Evolutionary conservation across 148 eudicot genomes (phyloP).

Genomic region (Nyssa sinensis): DNA sequence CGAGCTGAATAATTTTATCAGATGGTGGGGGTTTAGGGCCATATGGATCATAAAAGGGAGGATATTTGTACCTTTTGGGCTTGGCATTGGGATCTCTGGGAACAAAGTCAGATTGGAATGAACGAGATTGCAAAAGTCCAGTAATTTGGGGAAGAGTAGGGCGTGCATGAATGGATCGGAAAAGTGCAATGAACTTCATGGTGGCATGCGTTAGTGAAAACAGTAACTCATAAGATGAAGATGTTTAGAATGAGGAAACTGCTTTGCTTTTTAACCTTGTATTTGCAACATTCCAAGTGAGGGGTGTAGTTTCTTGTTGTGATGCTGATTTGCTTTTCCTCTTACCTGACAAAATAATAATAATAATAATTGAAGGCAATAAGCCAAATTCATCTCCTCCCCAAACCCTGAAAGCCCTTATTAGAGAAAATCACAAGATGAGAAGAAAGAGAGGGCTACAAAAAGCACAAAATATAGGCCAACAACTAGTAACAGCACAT

Average conservation of each 20-base stretch:
- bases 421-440: too few relatives aligned
- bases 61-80: slow-evolving; percentile 65
- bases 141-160: slow-evolving; percentile 25
- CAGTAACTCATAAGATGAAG: background rate
- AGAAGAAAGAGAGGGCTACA: too few relatives aligned
- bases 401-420: too few relatives aligned
- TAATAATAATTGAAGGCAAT: too few relatives aligned
- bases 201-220: background rate
- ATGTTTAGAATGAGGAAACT: background rate
- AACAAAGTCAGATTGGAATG: slow-evolving; percentile 55
- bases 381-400: too few relatives aligned
- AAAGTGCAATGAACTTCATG: slow-evolving; percentile 45
- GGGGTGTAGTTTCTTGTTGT: background rate
- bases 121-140: slow-evolving; percentile 45
- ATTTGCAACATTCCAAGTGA: background rate
- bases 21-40: slow-evolving; percentile 92
- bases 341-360: background rate
- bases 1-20: slow-evolving; percentile 70
- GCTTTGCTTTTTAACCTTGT: background rate
- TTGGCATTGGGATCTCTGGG: slow-evolving; percentile 52
- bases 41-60: slow-evolving; percentile 67
- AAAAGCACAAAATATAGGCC: too few relatives aligned
- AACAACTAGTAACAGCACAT: too few relatives aligned
- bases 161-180: slow-evolving; percentile 33
- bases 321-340: background rate